Evolutionary conservation across 2,329 filamentous ascomycete species (phyloP).

Genomic region (Lachnellula occidentalis): DNA sequence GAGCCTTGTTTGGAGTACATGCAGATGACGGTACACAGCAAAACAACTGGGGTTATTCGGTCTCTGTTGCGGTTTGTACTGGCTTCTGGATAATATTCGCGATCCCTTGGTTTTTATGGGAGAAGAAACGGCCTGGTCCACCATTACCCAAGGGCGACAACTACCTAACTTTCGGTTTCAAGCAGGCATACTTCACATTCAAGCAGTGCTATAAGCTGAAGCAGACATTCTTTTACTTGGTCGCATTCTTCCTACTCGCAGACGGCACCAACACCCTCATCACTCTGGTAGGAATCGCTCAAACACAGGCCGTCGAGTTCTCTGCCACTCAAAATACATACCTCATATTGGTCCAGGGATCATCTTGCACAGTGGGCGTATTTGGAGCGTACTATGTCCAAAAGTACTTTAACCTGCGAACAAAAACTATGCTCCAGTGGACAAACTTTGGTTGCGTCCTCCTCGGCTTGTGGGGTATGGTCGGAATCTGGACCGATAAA

Average conservation of each 20-base stretch:
- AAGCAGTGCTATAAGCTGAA: slow-evolving; percentile 27
- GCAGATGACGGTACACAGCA: slow-evolving; percentile 22
- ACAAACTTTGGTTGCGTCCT: slow-evolving; percentile 26
- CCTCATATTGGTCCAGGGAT: slow-evolving; percentile 27
- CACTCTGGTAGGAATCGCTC: slow-evolving; percentile 26
- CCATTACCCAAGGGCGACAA: slow-evolving; percentile 23
- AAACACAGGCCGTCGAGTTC: slow-evolving; percentile 28
- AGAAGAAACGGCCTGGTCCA: slow-evolving; percentile 30
- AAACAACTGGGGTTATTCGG: slow-evolving; percentile 30
- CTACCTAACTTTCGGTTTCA: slow-evolving; percentile 29
- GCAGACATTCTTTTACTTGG: slow-evolving; percentile 28
- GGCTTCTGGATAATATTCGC: slow-evolving; percentile 29
- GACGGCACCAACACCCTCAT: slow-evolving; percentile 27
- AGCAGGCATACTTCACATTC: slow-evolving; percentile 26
- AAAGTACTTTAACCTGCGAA: slow-evolving; percentile 22
- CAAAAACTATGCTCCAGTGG: slow-evolving; percentile 28
- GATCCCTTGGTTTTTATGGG: slow-evolving; percentile 30
- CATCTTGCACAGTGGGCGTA: slow-evolving; percentile 17
- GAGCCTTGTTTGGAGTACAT: slow-evolving; percentile 23
- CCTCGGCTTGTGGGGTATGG: slow-evolving; percentile 27
- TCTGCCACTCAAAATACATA: slow-evolving; percentile 28
- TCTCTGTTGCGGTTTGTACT: slow-evolving; percentile 27
- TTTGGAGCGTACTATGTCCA: slow-evolving; percentile 26
- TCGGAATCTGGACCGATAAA: slow-evolving; percentile 28
- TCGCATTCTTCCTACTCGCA: slow-evolving; percentile 29